Conservation (phyloP, 306 rosid species). For the Hippophae tibetana region DNA sequence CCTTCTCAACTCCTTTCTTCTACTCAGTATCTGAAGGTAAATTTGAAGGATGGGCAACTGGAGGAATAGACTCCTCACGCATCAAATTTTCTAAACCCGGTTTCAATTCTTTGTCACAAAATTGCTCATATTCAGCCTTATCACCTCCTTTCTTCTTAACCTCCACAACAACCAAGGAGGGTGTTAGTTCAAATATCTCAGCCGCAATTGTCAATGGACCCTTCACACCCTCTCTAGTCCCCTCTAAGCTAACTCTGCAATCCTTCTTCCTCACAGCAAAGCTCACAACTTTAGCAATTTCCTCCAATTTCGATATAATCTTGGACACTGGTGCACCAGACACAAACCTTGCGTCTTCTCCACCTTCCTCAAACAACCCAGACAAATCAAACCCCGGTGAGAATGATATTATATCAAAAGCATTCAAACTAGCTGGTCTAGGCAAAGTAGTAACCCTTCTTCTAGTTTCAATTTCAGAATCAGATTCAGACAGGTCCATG, state of each 20-base stretch:
- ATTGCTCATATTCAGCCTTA: constrained; percentile 58
- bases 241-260: constrained; percentile 82
- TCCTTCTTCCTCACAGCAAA: constrained; percentile 83
- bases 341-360: constrained; percentile 64
- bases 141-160: constrained; percentile 89
- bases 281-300: constrained; percentile 63
- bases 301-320: constrained; percentile 78
- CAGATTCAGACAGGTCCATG: constrained; percentile 30
- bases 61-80: constrained; percentile 31
- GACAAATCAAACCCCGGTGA: constrained; percentile 73
- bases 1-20: not conserved
- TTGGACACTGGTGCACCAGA: constrained; percentile 56
- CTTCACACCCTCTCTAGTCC: constrained; percentile 59
- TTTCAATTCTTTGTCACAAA: constrained; percentile 51
- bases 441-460: constrained; percentile 23
- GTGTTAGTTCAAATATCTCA: constrained; percentile 77
- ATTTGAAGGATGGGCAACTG: constrained; percentile 17
- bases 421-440: constrained; percentile 79
- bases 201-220: constrained; percentile 90
- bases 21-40: constrained; percentile 26
- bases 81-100: constrained; percentile 56
- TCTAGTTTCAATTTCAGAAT: constrained; percentile 25
- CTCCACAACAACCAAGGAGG: constrained; percentile 72
- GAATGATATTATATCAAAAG: constrained; percentile 79
- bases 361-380: constrained; percentile 81